These are phyloP conservation scores for Phytophthora parvispora DNA, from an alignment of 352 stramenopile genomes.

Conservation along the genomic window DNA sequence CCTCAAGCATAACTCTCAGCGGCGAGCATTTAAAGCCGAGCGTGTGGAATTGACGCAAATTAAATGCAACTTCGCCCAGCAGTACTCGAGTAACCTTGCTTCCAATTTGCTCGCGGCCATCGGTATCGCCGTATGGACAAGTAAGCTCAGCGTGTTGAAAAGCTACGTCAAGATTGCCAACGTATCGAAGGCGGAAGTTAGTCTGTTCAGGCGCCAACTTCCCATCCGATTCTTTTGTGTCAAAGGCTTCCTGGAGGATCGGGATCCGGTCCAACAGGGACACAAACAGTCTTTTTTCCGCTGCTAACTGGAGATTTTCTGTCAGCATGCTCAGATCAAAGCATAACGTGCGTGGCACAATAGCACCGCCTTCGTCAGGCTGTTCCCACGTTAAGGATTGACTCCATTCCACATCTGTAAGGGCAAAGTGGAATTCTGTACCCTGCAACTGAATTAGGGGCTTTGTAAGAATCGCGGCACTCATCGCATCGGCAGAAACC, in stretches of 20 bases:
- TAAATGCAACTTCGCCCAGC: constrained; percentile 52
- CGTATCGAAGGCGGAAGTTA: constrained; percentile 56
- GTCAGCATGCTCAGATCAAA: constrained; percentile 40
- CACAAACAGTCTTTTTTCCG: constrained; percentile 20
- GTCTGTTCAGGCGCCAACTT: neutral
- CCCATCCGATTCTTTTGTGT: constrained; percentile 36
- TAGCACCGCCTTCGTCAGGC: neutral
- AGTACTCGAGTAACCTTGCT: constrained; percentile 39
- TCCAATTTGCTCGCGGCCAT: constrained; percentile 21
- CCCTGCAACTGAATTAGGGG: constrained; percentile 24
- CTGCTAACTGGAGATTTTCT: constrained; percentile 12
- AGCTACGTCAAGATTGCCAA: constrained; percentile 58
- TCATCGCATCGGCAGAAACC: constrained; percentile 23
- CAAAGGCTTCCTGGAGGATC: constrained; percentile 49
- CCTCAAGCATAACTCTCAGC: constrained; percentile 35
- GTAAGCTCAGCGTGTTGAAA: constrained; percentile 46
- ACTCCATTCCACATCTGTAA: constrained; percentile 59
- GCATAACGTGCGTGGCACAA: constrained; percentile 15
- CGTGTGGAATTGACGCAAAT: constrained; percentile 65
- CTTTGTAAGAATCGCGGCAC: constrained; percentile 8
- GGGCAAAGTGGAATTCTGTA: constrained; percentile 48
- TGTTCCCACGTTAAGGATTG: constrained; percentile 13
- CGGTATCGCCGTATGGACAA: constrained; percentile 44
- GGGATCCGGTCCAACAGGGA: constrained; percentile 21
- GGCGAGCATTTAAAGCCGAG: constrained; percentile 42